These are phyloP conservation scores for Calonectria naviculata DNA, from an alignment of 2,329 filamentous ascomycete species.

Conservation along the genomic window DNA sequence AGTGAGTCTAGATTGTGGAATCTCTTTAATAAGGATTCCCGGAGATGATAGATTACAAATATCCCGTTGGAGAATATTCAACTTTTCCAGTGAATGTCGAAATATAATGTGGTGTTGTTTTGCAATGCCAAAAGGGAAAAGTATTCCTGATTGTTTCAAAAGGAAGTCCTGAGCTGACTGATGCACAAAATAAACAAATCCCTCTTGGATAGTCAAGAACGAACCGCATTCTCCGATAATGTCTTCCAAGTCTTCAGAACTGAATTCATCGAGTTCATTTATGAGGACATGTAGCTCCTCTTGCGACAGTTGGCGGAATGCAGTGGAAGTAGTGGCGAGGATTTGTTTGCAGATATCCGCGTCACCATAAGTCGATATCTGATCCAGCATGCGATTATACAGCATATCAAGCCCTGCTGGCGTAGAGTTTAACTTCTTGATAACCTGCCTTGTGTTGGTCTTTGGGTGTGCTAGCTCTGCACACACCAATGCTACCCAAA, in stretches of 20 bases:
- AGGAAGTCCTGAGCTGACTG: conserved; percentile 58
- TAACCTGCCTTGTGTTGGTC: no score
- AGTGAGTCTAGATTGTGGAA: conserved; percentile 17
- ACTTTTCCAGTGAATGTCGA: conserved; percentile 47
- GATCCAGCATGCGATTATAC: conserved; percentile 51
- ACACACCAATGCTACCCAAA: conserved; percentile 39
- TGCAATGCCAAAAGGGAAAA: conserved; percentile 43
- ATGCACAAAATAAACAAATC: conserved; percentile 50
- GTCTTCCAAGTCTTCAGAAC: conserved; percentile 32
- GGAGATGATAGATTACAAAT: conserved; percentile 44
- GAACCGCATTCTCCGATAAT: conserved; percentile 50
- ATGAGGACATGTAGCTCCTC: conserved; percentile 45
- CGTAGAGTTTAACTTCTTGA: no score
- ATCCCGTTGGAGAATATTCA: conserved; percentile 44
- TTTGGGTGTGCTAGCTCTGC: conserved; percentile 31
- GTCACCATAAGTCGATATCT: conserved; percentile 44
- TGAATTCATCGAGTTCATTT: conserved; percentile 19
- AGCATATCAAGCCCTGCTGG: conserved; percentile 48
- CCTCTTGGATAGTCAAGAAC: conserved; percentile 48
- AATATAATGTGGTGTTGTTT: conserved; percentile 47
- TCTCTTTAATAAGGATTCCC: conserved; percentile 20
- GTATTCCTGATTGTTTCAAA: conserved; percentile 34
- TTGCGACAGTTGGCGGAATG: conserved; percentile 50
- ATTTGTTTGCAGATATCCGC: conserved; percentile 45
- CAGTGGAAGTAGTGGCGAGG: conserved; percentile 43